These are phyloP conservation scores for Apiospora marii DNA, from an alignment of 2,329 filamentous ascomycete species.

Conservation along the genomic window DNA sequence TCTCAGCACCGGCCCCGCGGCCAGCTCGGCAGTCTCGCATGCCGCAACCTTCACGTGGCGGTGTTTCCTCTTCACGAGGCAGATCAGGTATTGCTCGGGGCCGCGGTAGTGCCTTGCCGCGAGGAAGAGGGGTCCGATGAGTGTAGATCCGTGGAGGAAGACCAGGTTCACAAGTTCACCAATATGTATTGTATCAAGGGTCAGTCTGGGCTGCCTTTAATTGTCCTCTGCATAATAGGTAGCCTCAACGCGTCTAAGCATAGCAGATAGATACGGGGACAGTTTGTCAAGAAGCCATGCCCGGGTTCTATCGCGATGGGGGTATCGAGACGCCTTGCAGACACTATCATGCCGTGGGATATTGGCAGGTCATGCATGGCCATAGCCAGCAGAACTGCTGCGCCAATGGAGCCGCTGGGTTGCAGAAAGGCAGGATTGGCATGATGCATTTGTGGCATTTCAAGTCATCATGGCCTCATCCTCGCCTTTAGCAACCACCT, in stretches of 20 bases:
- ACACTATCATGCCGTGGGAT: background rate
- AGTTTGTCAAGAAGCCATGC: background rate
- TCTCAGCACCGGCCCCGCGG: slow-evolving; percentile 50
- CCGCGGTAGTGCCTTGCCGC: slow-evolving; percentile 55
- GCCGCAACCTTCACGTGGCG: slow-evolving; percentile 52
- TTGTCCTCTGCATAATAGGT: slow-evolving; percentile 13
- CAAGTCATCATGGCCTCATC: slow-evolving; percentile 50
- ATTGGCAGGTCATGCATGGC: background rate
- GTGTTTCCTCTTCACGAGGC: slow-evolving; percentile 42
- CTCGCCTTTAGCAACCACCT: slow-evolving; percentile 40
- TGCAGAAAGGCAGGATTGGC: background rate
- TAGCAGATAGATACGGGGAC: background rate
- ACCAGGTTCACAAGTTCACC: background rate
- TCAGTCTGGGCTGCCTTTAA: background rate
- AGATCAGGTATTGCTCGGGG: slow-evolving; percentile 46
- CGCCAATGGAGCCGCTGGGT: background rate
- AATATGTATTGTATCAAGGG: slow-evolving; percentile 7
- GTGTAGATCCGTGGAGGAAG: background rate
- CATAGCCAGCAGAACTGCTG: background rate
- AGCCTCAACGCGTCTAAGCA: slow-evolving; percentile 19
- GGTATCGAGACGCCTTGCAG: slow-evolving; percentile 3
- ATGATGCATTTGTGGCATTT: slow-evolving; percentile 24
- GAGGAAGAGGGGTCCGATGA: slow-evolving; percentile 57
- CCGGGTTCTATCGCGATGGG: background rate
- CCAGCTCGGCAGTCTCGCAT: slow-evolving; percentile 60